Evolutionary conservation across 1,284 basidiomycete species (phyloP), one percentile per base, ranked within the genome.

Genomic region (Apiotrichum siamense): DNA sequence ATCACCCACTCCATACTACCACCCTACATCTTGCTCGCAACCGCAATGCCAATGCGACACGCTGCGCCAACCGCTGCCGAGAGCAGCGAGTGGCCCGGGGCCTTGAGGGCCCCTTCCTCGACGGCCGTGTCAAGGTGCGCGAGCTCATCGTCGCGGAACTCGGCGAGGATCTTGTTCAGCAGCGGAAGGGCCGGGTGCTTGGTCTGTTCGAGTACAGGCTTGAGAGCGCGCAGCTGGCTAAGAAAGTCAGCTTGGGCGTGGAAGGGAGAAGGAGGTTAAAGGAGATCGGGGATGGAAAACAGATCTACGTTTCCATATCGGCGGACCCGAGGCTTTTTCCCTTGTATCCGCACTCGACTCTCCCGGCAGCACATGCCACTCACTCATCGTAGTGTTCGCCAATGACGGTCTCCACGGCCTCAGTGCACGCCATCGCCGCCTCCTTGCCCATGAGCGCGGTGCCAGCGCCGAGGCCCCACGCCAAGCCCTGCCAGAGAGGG

Each of bases 361-460:
- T n/a, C n/a, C n/a, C n/a, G n/a, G n/a, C n/a, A n/a, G n/a, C 24
- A 0, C 20, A 25, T 15, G 18, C 18, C 26, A 80, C 88, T 71
- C 69, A 94, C 92, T 97, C 91, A 70, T 97, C 90, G 65, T 97
- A 97, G 70, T 97, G 93, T 72, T 97, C 93, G 25, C 93, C 93
- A 50, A 97, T 97, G 44, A 92, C 90, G 0, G 91, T 97, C 74
- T 97, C 93, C 5, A 97, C 92, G 0, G 93, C 93, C 72, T 97
- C 93, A 0, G 93, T 97, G 63, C 92, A 97, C 3, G 93, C 93
- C 93, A 97, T 97, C 1, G 93, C 92, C 7, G 91, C 90, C 60
- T 97, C 85, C 64, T 84, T 87, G 17, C 93, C 88, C 80, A 97
- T 80, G 18, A 94, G 71, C 1, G 90, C 93, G 0, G 93, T 96